Base-by-base conservation (phyloP, 2,329 filamentous ascomycete species). In the Reticulascus tulasneorum region DNA sequence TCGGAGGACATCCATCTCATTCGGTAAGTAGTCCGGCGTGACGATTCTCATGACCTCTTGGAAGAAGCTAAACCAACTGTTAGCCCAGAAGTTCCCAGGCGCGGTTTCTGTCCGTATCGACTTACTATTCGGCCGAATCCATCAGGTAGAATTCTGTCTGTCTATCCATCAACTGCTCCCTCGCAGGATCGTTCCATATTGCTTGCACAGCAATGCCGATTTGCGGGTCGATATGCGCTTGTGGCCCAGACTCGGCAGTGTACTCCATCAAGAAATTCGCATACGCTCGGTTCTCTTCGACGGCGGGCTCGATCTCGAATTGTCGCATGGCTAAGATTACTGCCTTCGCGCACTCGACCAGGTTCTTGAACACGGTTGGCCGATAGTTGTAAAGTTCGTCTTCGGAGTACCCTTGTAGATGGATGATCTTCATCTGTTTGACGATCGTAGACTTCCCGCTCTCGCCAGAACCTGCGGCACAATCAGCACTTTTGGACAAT, bases 361-460 rank as follows among this genome's bases (percentile, higher is more conserved):
- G 74, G 61, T 98, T 98, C 68, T 98, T 98, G 72, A 94, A 98
- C 42, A 98, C 89, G 22, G 93, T 97, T 45, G 94, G 79, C 41
- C 93, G 85, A 69, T 97, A 97, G 59, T 95, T 84, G 54, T 85
- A 85, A 32, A 97, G 75, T 64, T 98, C 93, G 53, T 97, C 91
- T 49, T 88, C 81, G 9, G 87, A 90, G 65, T 98, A 98, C 43
- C 93, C 93, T 66, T 96, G 95, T 54, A 97, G 84, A 58, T 98
- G 93, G 56, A 98, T 97, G 53, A 98, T 98, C 68, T 97, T 98
- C 93, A 98, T 98, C 73, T 98, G 93, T 66, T 98, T 98, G 51
- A 98, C 93, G 54, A 98, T 97, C 9, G 93, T 98, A 40, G 93
- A 97, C 67, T 98, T 98, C 50, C 93, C 93, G 64, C 91, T 97